phyloP scores from a whole-genome alignment of 768 basidiomycete species.

The Lactarius trivialis region DNA sequence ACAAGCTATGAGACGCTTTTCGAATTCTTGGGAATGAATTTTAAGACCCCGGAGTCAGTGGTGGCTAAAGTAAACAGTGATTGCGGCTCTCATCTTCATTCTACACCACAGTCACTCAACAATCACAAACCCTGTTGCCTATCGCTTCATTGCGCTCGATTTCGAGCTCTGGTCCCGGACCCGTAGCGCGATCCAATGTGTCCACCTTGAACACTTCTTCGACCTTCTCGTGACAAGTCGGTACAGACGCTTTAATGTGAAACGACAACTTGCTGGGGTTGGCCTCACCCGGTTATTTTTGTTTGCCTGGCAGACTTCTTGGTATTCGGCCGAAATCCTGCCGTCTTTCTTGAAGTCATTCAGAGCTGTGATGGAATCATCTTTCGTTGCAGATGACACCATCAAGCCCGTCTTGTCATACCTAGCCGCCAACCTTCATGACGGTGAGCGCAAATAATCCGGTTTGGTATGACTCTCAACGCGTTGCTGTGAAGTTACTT shows the following conservation, averaged over 20 bases:
- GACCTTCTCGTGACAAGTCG: slow-evolving; percentile 67
- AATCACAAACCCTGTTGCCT: slow-evolving; percentile 75
- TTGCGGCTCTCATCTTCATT: not conserved
- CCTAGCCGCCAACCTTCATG: slow-evolving; percentile 71
- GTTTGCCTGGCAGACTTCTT: slow-evolving; percentile 75
- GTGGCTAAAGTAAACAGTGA: not conserved
- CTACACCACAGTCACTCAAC: slow-evolving; percentile 68
- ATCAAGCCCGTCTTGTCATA: slow-evolving; percentile 87
- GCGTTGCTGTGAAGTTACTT: slow-evolving; percentile 4
- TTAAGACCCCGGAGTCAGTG: slow-evolving; percentile 71
- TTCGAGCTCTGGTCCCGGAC: slow-evolving; percentile 85
- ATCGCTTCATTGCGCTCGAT: slow-evolving; percentile 77
- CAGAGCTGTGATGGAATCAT: slow-evolving; percentile 50
- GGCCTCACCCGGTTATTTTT: slow-evolving; percentile 67
- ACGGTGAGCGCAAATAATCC: slow-evolving; percentile 38
- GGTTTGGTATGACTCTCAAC: not conserved
- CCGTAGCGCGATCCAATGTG: slow-evolving; percentile 62
- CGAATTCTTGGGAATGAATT: slow-evolving; percentile 80
- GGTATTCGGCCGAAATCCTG: slow-evolving; percentile 54
- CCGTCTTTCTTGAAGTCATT: slow-evolving; percentile 53
- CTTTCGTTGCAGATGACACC: slow-evolving; percentile 64
- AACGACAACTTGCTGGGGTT: slow-evolving; percentile 65
- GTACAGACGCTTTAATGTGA: slow-evolving; percentile 70
- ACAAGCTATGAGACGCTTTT: slow-evolving; percentile 79
- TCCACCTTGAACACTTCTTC: slow-evolving; percentile 76